Base-by-base conservation (phyloP, 2,329 filamentous ascomycete genomes). In the Rachicladosporium sp. region DNA sequence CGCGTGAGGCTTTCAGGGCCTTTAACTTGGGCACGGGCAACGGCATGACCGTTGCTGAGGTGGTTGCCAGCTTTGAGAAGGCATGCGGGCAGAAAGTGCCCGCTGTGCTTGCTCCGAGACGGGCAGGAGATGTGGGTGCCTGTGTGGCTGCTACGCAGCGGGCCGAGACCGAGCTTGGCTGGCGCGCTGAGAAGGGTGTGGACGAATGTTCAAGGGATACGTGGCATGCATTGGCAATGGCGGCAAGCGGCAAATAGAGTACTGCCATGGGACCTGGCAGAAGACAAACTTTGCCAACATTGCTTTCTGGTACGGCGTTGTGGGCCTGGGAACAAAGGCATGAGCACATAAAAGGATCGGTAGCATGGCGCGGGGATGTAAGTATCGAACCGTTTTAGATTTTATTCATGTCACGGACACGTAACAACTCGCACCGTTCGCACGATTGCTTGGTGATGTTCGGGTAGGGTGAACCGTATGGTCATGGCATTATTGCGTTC, bases 1-100 rank as follows among this genome's bases (percentile, higher is more conserved):
- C 2, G 32, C 27, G 51, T 34, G 45, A 57, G 2, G 46, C 59
- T 4, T 64, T 63, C 46, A 50, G 61, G 13, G 46, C 58, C 6
- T 66, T 61, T 52, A 66, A 66, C 39, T 52, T 66, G 21, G 63
- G 63, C 13, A 65, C 62, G 15, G 63, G 63, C 13, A 50, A 49
- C 40, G 63, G 63, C n/a, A 60, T 63, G 36, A 63, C 62, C 8
- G 63, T 66, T n/a, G 57, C 57, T 4, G 63, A 65, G 46, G 62
- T 66, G 6, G 56, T 65, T 9, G 46, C 52, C 6, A 60, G 59
- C 34, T 51, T 66, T 15, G 55, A 65, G 43, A 47, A 52, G 12
- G 59, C 59, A 8, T 58, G 61, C 4, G 48, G 51, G 29, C 46
- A 53, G 29, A 51, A 41, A 10, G 61, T 66, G 4, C 59, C 61